Evolutionary conservation across 768 basidiomycete species (phyloP).

Genomic region (Serpula lacrymans): DNA sequence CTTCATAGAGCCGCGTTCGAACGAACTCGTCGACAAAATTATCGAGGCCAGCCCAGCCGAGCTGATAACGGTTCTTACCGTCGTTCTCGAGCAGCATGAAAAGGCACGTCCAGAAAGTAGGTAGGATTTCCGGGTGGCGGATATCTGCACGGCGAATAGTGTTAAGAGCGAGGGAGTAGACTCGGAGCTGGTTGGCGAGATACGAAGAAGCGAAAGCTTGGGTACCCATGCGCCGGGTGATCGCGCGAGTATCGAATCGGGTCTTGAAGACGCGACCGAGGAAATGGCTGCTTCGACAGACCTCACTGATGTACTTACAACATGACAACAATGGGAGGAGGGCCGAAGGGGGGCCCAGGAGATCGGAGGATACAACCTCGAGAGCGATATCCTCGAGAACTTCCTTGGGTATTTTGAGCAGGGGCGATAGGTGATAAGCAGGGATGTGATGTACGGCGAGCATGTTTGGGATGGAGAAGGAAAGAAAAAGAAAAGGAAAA

Average conservation of each 20-base stretch:
- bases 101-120: slow-evolving; percentile 44
- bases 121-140: slow-evolving; percentile 25
- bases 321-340: slow-evolving; percentile 49
- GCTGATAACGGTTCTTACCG: slow-evolving; percentile 57
- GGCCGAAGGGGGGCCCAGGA: slow-evolving; percentile 43
- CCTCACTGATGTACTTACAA: slow-evolving; percentile 35
- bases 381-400: slow-evolving; percentile 50
- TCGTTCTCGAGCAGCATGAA: slow-evolving; percentile 67
- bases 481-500: slow-evolving; percentile 1
- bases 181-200: slow-evolving; percentile 38
- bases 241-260: slow-evolving; percentile 55
- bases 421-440: slow-evolving; percentile 12
- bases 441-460: slow-evolving; percentile 10
- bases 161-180: slow-evolving; percentile 30
- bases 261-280: slow-evolving; percentile 50
- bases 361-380: slow-evolving; percentile 38
- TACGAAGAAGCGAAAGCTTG: slow-evolving; percentile 32
- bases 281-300: slow-evolving; percentile 30
- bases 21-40: slow-evolving; percentile 44
- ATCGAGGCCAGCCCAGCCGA: slow-evolving; percentile 49
- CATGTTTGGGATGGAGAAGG: slow-evolving; percentile 15
- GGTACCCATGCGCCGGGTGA: slow-evolving; percentile 47
- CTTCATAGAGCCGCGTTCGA: slow-evolving; percentile 44
- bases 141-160: slow-evolving; percentile 31
- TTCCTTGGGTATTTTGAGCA: slow-evolving; percentile 38